These are phyloP conservation scores for Populus trichocarpa DNA, from an alignment of 441 rosid species.

Conservation along the genomic window DNA sequence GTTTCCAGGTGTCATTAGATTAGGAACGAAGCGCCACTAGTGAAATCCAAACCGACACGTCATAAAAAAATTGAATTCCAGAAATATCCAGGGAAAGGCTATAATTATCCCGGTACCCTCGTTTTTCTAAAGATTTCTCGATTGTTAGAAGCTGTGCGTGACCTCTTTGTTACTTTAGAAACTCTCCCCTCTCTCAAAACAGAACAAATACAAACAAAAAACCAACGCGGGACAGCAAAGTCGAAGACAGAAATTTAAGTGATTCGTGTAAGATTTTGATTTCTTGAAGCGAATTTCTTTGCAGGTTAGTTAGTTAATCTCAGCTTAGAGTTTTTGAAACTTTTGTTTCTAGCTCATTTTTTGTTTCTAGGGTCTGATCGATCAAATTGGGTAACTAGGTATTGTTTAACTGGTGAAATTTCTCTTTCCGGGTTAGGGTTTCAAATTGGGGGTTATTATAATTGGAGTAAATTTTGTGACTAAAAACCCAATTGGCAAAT, in stretches of 20 bases:
- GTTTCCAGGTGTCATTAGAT: constrained; percentile 4
- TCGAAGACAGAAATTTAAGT: not conserved
- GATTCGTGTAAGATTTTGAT: not conserved
- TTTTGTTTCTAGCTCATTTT: not conserved
- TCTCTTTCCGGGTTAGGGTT: not conserved
- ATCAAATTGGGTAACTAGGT: not conserved
- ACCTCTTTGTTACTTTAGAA: too few relatives aligned
- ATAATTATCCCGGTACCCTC: constrained; percentile 26
- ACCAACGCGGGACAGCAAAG: not conserved
- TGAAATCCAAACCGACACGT: constrained; percentile 23
- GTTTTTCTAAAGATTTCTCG: fast-evolving
- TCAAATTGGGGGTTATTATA: not conserved
- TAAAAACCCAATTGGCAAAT: not conserved
- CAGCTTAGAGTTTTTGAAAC: not conserved
- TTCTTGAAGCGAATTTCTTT: not conserved
- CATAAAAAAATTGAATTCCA: constrained; percentile 2
- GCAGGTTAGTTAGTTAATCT: not conserved
- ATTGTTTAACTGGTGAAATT: not conserved
- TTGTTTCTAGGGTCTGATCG: not conserved
- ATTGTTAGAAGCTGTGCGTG: not conserved
- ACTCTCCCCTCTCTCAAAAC: not conserved
- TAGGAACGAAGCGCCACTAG: constrained; percentile 12
- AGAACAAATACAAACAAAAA: not conserved
- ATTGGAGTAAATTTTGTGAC: not conserved
- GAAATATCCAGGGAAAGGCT: constrained; percentile 49